Percentiles rank a stretch among this genome's conserved stretches.
Conservation (phyloP, 2,329 filamentous ascomycete genomes). For the Botryosphaeria dothidea region DNA sequence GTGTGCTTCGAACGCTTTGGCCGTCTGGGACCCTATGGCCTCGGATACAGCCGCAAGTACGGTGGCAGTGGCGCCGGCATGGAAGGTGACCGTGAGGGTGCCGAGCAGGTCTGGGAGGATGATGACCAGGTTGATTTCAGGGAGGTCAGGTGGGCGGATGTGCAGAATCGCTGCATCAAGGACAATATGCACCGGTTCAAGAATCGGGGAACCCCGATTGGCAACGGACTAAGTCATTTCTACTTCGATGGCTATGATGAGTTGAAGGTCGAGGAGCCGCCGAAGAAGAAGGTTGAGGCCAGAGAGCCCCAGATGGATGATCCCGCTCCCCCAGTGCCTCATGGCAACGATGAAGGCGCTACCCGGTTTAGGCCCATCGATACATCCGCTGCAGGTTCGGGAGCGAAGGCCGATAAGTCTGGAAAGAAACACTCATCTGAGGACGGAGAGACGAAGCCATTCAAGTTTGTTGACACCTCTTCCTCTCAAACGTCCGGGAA, state of each 20-base stretch:
- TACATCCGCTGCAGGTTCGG: not conserved
- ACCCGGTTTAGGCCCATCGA: not conserved
- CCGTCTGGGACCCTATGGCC: slow-evolving; percentile 82
- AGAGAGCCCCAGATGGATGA: slow-evolving; percentile 1
- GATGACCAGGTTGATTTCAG: slow-evolving; percentile 74
- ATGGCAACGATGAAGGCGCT: slow-evolving; percentile 1
- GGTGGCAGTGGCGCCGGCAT: slow-evolving; percentile 86
- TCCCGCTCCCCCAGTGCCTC: not conserved
- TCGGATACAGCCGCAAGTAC: slow-evolving; percentile 76
- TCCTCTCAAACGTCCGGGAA: not conserved
- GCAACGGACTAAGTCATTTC: slow-evolving; percentile 33
- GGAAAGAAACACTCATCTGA: slow-evolving; percentile 21
- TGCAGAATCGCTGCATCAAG: slow-evolving; percentile 71
- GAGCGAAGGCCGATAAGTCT: not conserved
- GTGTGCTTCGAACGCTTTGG: slow-evolving; percentile 94
- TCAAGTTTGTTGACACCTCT: slow-evolving; percentile 2
- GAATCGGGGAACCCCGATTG: slow-evolving; percentile 30
- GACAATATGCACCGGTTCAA: slow-evolving; percentile 71
- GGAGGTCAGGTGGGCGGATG: slow-evolving; percentile 75
- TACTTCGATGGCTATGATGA: slow-evolving; percentile 41
- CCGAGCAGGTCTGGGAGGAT: slow-evolving; percentile 75
- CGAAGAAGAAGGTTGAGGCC: slow-evolving; percentile 7
- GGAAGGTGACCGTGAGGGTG: slow-evolving; percentile 78
- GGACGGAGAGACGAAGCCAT: slow-evolving; percentile 25
- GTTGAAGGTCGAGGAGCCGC: slow-evolving; percentile 27